Evolutionary conservation across 2,329 filamentous ascomycete species (phyloP), one percentile per base, ranked within the genome.

Genomic region (Talaromyces sp.): DNA sequence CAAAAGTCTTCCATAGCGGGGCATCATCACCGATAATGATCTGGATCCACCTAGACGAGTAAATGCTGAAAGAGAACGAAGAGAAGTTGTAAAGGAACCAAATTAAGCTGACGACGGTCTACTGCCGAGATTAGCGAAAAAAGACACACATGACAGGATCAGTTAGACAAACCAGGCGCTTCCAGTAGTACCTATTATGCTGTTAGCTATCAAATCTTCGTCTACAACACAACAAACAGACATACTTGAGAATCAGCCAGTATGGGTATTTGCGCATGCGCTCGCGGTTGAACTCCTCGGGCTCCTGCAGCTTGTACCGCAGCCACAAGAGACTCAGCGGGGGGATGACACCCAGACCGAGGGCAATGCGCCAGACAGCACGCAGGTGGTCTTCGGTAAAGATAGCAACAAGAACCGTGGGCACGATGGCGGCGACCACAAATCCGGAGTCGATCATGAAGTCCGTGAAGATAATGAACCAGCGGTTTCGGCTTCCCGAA

Each of bases 1-100:
- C 93, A 63, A 96, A 93, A 11, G 86, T 78, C 64, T 89, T 89
- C 70, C 90, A 93, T 1, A 96, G 78, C 0, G 88, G 83, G 0
- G 85, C 80, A 4, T 72, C 67, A 0, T 80, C 69, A 10, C 85
- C 84, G 0, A 96, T 77, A 68, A 96, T 93, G 1, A 79, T 71
- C 0, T 59, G 32, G 9, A 81, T 65, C 77, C 77, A 80, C 29
- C 86, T 83, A 0, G 88, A 87, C 0, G 89, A 90, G 78, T 95
- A 97, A 68, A 96, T 91, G 57, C 89, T 84, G 71, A 96, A 96
- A 0, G 89, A 88, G 73, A 96, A 96, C 2, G 86, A 79, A 2
- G 88, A 90, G 75, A 96, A 96, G 82, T 92, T 86, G 71, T 92
- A 96, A 64, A 93, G 83, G 74, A 95, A 95, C 91, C 91, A 96